Conservation (phyloP, 225 moss, liverwort and hornwort genomes). For the Rhytidiadelphus loreus region DNA sequence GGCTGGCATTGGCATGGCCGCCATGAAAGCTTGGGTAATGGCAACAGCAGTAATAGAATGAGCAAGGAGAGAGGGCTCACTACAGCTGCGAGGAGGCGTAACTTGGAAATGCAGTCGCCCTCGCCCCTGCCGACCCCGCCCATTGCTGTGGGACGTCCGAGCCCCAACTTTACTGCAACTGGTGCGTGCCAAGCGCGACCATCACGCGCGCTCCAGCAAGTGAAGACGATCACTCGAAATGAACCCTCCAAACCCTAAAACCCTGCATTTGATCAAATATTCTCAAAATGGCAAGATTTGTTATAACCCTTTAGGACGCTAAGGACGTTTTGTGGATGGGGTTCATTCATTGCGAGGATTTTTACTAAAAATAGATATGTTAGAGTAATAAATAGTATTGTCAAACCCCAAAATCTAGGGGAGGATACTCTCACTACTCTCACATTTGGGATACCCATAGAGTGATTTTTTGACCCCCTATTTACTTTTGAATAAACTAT, state of each 20-base stretch:
- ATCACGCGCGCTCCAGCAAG: not conserved
- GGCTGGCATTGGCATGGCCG: not conserved
- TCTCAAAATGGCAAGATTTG: not conserved
- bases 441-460: too few relatives aligned
- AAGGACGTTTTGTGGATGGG: too few relatives aligned
- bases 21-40: conserved; percentile 2
- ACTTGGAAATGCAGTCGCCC: not conserved
- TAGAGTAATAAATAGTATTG: too few relatives aligned
- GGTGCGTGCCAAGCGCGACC: not conserved
- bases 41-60: not conserved
- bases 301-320: too few relatives aligned
- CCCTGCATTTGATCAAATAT: not conserved
- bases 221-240: not conserved
- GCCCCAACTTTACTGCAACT: not conserved
- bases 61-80: conserved; percentile 3
- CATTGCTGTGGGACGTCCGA: not conserved
- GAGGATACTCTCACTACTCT: too few relatives aligned
- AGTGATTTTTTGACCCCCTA: too few relatives aligned
- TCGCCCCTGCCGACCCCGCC: not conserved
- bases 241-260: not conserved
- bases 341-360: too few relatives aligned
- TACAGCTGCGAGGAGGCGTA: not conserved
- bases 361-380: too few relatives aligned
- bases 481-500: too few relatives aligned
- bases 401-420: too few relatives aligned